Percentiles rank a stretch among this genome's conserved stretches.
These are phyloP conservation scores for Beauveria bassiana DNA, from an alignment of 2,329 filamentous ascomycete species.

Conservation along the genomic window DNA sequence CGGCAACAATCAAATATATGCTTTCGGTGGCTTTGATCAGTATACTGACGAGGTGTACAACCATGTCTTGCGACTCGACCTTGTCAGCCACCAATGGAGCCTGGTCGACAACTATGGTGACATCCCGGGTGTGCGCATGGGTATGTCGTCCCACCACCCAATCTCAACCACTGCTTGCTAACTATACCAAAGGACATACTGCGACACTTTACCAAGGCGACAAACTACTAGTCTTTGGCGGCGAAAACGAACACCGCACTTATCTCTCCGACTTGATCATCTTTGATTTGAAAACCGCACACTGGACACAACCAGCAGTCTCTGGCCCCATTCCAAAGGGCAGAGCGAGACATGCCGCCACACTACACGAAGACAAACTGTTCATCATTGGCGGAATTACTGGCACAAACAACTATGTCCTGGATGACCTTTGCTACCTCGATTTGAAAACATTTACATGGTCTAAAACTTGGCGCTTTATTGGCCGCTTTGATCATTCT, in stretches of 20 bases:
- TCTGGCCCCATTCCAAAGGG: conserved; percentile 80
- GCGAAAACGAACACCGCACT: conserved; percentile 94
- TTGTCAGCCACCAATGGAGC: conserved; percentile 85
- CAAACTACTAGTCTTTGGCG: conserved; percentile 94
- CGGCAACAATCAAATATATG: conserved; percentile 94
- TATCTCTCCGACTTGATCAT: conserved; percentile 95
- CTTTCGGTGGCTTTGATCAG: conserved; percentile 96
- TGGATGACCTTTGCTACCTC: conserved; percentile 94
- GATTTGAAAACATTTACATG: conserved; percentile 97
- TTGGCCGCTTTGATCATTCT: conserved; percentile 88
- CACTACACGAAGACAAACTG: conserved; percentile 91
- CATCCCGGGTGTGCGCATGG: conserved; percentile 95
- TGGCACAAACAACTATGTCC: conserved; percentile 80
- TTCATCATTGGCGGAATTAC: conserved; percentile 96
- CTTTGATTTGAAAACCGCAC: conserved; percentile 86
- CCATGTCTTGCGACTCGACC: conserved; percentile 83
- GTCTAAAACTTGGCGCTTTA: conserved; percentile 94
- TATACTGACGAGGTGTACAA: conserved; percentile 99
- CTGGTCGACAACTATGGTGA: conserved; percentile 98
- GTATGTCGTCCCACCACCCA: conserved; percentile 38
- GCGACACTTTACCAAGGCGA: conserved; percentile 88
- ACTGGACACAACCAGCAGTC: conserved; percentile 90
- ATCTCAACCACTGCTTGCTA: conserved; percentile 9
- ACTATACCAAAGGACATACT: conserved; percentile 64
- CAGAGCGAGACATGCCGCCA: conserved; percentile 84